Conservation (phyloP, 768 basidiomycete species). For the Cyclocybe aegerita region DNA sequence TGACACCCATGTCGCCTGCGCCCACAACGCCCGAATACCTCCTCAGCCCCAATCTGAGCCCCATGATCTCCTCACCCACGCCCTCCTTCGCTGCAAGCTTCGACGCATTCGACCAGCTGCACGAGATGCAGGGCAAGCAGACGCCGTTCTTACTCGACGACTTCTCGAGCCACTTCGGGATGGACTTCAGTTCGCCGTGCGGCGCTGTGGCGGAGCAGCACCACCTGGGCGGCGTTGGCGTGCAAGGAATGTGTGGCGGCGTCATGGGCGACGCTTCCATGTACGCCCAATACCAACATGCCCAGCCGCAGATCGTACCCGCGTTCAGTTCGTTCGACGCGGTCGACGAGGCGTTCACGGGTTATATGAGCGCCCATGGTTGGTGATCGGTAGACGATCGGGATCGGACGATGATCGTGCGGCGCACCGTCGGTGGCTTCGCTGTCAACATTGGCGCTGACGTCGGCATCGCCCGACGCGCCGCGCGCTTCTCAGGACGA, state of each 20-base stretch:
- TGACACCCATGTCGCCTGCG: slow-evolving; percentile 42
- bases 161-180: slow-evolving; percentile 13
- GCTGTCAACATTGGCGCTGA: too few species aligned
- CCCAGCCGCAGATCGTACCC: too few species aligned
- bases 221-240: too few species aligned
- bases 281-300: too few species aligned
- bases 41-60: slow-evolving; percentile 16
- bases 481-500: too few species aligned
- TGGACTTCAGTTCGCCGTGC: not conserved
- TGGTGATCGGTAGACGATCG: too few species aligned
- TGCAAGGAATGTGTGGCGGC: not conserved
- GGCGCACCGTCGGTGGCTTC: too few species aligned
- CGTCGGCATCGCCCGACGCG: too few species aligned
- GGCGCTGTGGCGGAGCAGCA: not conserved
- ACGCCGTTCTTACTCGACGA: slow-evolving; percentile 14
- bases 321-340: too few species aligned
- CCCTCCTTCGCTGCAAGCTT: slow-evolving; percentile 25
- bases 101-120: slow-evolving; percentile 28
- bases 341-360: too few species aligned
- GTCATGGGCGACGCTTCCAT: not conserved
- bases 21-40: slow-evolving; percentile 41
- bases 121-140: slow-evolving; percentile 19
- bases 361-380: too few species aligned
- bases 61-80: slow-evolving; percentile 20
- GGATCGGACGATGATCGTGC: too few species aligned